Conservation (phyloP, 768 basidiomycete species). For the Tephrocybe sp. region DNA sequence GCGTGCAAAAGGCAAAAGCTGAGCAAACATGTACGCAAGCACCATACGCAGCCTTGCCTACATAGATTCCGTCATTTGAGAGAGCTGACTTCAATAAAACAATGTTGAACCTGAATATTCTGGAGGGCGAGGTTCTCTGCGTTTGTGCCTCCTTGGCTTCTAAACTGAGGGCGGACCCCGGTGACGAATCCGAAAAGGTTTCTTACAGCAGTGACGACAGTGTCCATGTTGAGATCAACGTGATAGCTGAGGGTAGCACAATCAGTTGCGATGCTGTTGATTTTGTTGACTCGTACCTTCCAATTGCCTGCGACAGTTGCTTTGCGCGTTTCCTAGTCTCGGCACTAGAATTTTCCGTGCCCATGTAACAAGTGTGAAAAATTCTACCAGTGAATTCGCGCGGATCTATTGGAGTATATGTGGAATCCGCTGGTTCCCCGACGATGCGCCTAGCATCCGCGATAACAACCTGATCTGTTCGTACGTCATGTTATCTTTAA, state of each 20-base stretch:
- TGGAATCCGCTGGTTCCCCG: conserved; percentile 78
- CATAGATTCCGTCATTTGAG: neutral
- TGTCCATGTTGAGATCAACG: conserved; percentile 94
- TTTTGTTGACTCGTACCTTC: conserved; percentile 56
- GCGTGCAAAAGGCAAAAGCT: conserved; percentile 88
- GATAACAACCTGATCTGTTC: conserved; percentile 66
- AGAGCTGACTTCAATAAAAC: neutral
- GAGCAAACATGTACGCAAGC: conserved; percentile 90
- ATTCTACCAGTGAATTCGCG: conserved; percentile 82
- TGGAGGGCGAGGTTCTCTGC: conserved; percentile 96
- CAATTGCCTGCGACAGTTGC: conserved; percentile 82
- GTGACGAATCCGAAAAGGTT: conserved; percentile 85
- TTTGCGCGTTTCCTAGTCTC: conserved; percentile 89
- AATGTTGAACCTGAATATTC: conserved; percentile 76
- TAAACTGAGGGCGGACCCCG: conserved; percentile 57
- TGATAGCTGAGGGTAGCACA: conserved; percentile 65
- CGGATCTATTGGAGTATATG: conserved; percentile 83
- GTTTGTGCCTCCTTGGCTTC: conserved; percentile 78
- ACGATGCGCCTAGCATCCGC: conserved; percentile 85
- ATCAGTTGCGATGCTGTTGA: neutral
- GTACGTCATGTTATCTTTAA: neutral
- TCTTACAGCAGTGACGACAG: conserved; percentile 78
- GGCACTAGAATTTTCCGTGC: conserved; percentile 88
- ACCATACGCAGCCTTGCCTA: conserved; percentile 95
- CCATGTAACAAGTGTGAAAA: conserved; percentile 99